These are phyloP conservation scores for Fusarium sp. DNA, from an alignment of 2,329 filamentous ascomycete species.

Conservation along the genomic window DNA sequence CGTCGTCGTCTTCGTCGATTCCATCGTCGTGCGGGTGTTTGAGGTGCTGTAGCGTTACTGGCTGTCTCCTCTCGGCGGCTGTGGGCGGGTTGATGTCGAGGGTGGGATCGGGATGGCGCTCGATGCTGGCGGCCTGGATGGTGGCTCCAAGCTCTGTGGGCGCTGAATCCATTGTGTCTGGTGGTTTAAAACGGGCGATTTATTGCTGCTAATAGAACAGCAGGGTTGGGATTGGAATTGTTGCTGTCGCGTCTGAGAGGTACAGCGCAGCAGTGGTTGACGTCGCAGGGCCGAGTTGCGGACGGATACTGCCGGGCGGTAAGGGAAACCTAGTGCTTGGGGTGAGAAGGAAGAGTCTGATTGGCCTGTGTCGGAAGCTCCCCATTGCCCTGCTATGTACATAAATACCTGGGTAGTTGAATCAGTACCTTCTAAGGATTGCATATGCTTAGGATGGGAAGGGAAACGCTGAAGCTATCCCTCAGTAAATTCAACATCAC, in stretches of 20 bases:
- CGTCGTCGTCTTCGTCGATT: conserved; percentile 56
- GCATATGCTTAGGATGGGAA: too few relatives aligned
- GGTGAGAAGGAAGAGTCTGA: neutral
- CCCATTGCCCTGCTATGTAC: too few relatives aligned
- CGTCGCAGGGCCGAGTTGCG: conserved; percentile 28
- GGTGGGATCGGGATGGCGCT: conserved; percentile 71
- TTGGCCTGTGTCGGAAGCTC: neutral
- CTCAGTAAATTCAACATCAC: too few relatives aligned
- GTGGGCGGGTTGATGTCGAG: conserved; percentile 87
- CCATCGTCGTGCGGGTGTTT: conserved; percentile 42
- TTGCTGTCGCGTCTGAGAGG: neutral
- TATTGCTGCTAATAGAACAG: neutral
- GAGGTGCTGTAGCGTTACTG: conserved; percentile 40
- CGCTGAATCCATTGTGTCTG: conserved; percentile 60
- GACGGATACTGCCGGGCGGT: conserved; percentile 47
- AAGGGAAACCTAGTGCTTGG: conserved; percentile 12
- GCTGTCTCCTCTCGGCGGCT: conserved; percentile 66
- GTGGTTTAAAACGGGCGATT: neutral
- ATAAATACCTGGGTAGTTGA: too few relatives aligned
- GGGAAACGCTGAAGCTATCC: too few relatives aligned
- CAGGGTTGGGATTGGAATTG: neutral
- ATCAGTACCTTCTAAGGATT: too few relatives aligned
- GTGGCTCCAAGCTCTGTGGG: conserved; percentile 77
- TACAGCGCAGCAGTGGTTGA: conserved; percentile 23
- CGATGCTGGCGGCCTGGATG: conserved; percentile 82